Evolutionary conservation across 2,329 filamentous ascomycete genomes (phyloP), one percentile per base, ranked within the genome.

Genomic region (Pseudocercospora macadamiae): DNA sequence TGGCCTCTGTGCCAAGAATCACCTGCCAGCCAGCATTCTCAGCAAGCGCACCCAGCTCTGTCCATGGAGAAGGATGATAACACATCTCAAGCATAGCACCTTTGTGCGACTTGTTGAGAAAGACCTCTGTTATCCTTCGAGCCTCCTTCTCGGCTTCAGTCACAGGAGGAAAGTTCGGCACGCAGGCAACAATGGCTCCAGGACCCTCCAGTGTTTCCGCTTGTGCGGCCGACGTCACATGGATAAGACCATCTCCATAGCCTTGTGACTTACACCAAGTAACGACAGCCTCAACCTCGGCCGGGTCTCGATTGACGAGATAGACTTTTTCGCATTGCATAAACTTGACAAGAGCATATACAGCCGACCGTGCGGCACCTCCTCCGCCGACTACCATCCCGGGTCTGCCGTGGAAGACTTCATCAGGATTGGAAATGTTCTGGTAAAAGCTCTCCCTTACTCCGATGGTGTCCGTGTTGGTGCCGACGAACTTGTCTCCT

Each of bases 401-500:
- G 0, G 89, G 88, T 28, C 83, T 81, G 60, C 80, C 79, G 66
- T 83, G 80, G 69, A 85, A 85, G 44, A 77, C 71, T 12, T 71
- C 62, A 7, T 79, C 77, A 12, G 82, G 75, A 52, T 77, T 68
- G 4, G 74, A 47, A 9, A 79, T 68, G 60, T 79, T 79, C 30
- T 77, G 69, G 63, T 76, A 74, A 66, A 93, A 89, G 3, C 88
- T 84, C 70, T 93, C 89, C 19, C 89, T 83, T 62, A 93, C 87
- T 26, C 90, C 90, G 57, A 91, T 82, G 60, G 89, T 89, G 74
- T 95, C 90, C 3, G 90, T 93, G 77, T 95, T 93, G 42, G 89
- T 89, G 54, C 90, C 90, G 73, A 88, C 86, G 64, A 69, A 65
- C 47, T 79, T 71, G 48, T 79, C 77, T 47, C 77, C 74, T 19